These are phyloP conservation scores for Pugionium cornutum DNA, from an alignment of 345 rosid species.

Conservation along the genomic window DNA sequence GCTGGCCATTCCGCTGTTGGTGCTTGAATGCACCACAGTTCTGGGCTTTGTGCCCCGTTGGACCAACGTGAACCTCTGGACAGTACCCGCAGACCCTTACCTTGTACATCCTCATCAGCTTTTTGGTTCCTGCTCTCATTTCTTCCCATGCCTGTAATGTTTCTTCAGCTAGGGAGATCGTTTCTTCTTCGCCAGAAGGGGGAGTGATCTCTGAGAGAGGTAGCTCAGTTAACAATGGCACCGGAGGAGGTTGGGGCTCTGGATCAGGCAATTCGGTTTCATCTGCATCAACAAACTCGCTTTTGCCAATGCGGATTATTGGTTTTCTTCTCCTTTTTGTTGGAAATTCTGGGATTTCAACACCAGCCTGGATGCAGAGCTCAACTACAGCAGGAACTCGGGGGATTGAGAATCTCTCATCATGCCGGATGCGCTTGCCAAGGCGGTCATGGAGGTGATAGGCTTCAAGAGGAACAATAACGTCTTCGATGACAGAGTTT, in stretches of 20 bases:
- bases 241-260: conserved; percentile 51
- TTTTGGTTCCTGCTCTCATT: conserved; percentile 80
- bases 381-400: conserved; percentile 79
- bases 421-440: conserved; percentile 75
- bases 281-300: conserved; percentile 85
- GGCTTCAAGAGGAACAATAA: conserved; percentile 65
- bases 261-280: conserved; percentile 88
- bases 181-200: conserved; percentile 63
- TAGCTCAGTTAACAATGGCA: conserved; percentile 59
- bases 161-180: conserved; percentile 64
- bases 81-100: conserved; percentile 97
- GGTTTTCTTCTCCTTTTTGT: conserved; percentile 90
- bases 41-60: conserved; percentile 89
- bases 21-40: conserved; percentile 95
- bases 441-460: conserved; percentile 84
- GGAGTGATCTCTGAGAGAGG: conserved; percentile 55
- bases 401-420: conserved; percentile 74
- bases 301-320: conserved; percentile 69
- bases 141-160: conserved; percentile 74
- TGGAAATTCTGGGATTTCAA: conserved; percentile 67
- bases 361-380: conserved; percentile 94
- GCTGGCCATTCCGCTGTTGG: conserved; percentile 94
- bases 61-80: conserved; percentile 90
- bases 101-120: conserved; percentile 76
- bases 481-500: conserved; percentile 64